Evolutionary conservation across 371 early-diverging fungal species (phyloP).

Genomic region (Rhizopus stolonifer): DNA sequence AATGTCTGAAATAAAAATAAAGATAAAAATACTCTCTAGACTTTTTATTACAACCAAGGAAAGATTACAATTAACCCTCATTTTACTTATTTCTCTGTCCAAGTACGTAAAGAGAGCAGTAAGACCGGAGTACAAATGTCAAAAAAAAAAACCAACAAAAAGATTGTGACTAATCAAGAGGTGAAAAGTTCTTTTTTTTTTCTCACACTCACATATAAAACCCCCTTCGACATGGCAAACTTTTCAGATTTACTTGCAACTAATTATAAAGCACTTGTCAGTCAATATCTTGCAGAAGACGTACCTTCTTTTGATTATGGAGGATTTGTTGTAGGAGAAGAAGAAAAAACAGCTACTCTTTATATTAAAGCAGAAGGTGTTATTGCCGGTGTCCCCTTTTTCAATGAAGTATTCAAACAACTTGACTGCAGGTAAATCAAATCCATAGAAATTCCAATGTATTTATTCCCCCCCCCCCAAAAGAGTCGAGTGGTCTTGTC

Average conservation of each 20-base stretch:
- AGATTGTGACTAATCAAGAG: slow-evolving; percentile 1
- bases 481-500: slow-evolving; percentile 82
- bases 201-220: no score
- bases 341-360: slow-evolving; percentile 78
- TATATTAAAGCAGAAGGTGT: slow-evolving; percentile 92
- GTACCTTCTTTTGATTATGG: slow-evolving; percentile 97
- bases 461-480: not conserved
- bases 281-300: slow-evolving; percentile 89
- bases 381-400: slow-evolving; percentile 94
- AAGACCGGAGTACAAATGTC: no score
- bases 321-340: slow-evolving; percentile 93
- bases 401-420: slow-evolving; percentile 91
- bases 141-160: no score
- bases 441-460: no score
- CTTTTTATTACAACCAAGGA: no score
- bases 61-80: no score
- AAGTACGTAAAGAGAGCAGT: no score
- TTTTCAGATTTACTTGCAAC: slow-evolving; percentile 72
- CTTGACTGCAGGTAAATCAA: slow-evolving; percentile 75
- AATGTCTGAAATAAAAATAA: no score
- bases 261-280: slow-evolving; percentile 67
- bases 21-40: no score
- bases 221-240: slow-evolving; percentile 38
- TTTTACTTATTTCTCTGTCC: no score
- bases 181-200: not conserved